These are phyloP conservation scores for Quercus parvula DNA, from an alignment of 306 rosid genomes.

Conservation along the genomic window DNA sequence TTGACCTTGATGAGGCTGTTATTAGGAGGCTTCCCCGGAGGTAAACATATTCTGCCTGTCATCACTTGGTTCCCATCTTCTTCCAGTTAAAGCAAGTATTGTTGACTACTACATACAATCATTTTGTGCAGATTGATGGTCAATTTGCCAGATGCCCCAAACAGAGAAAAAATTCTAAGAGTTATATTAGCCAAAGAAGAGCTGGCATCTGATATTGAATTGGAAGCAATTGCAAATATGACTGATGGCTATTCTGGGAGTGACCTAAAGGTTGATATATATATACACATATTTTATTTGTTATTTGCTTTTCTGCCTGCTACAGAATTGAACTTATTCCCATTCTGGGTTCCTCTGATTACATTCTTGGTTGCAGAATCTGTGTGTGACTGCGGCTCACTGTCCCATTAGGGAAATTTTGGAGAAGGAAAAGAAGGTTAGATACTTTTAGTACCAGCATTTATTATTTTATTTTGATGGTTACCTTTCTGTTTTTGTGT, in stretches of 20 bases:
- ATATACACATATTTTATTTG: background rate
- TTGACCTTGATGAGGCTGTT: slow-evolving; percentile 98
- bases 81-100: background rate
- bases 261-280: slow-evolving; percentile 71
- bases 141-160: slow-evolving; percentile 78
- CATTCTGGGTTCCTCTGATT: slow-evolving; percentile 4
- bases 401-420: slow-evolving; percentile 87
- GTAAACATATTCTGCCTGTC: slow-evolving; percentile 32
- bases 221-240: slow-evolving; percentile 78
- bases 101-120: background rate
- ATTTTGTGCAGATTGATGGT: slow-evolving; percentile 78
- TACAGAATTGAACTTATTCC: slow-evolving; percentile 7
- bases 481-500: background rate
- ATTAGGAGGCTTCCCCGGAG: slow-evolving; percentile 97
- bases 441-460: background rate
- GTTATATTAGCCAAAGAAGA: slow-evolving; percentile 92
- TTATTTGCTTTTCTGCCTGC: slow-evolving; percentile 1
- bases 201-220: slow-evolving; percentile 64
- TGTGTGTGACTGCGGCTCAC: slow-evolving; percentile 88
- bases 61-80: background rate
- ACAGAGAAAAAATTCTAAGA: slow-evolving; percentile 73
- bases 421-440: slow-evolving; percentile 88
- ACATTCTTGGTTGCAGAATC: slow-evolving; percentile 60
- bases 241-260: slow-evolving; percentile 97
- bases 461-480: background rate